Evolutionary conservation across 2,329 filamentous ascomycete genomes (phyloP), one percentile per base, ranked within the genome.

Genomic region (Clonostachys byssicola): DNA sequence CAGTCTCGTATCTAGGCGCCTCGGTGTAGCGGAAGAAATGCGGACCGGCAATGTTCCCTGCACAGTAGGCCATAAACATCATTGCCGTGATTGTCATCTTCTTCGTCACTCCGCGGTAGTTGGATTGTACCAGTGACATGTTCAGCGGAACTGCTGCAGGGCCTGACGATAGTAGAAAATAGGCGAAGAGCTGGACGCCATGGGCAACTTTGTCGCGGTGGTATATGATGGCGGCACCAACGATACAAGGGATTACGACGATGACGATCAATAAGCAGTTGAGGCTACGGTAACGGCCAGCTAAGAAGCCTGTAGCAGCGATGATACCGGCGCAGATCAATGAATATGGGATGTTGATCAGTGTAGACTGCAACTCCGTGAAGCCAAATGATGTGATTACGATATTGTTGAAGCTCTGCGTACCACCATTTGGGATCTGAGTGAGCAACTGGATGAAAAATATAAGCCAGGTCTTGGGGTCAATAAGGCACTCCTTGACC

Each of bases 401-500:
- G 35, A 81, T 69, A 54, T 80, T 82, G 39, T 75, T 74, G 43
- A 83, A 83, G 53, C 73, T 78, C 53, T 79, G 75, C 1, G 78
- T 80, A 20, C 81, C 81, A 34, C 80, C 80, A 51, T 84, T 85
- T 39, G 81, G 80, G 20, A 85, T 82, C 59, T 80, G 75, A 3
- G 71, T 75, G 4, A 77, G 59, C 5, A 83, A 51, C 18, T 74
- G 70, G 18, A 85, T 71, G 3, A 64, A 65, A 48, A 80, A 71
- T 42, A 85, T 70, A 43, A 83, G 63, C 79, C 78, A 85, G 0
- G 78, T 80, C 59, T 84, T 83, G 4, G 77, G 78, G 52, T 83
- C 81, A 10, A 66, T 46, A 0, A 83, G 57, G 43, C 77, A 80
- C 58, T 84, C 80, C 6, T 60, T 49, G 30, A 72, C 61, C 54